Evolutionary conservation across 2,329 filamentous ascomycete species (phyloP).

Genomic region (Apiospora malaysiana): DNA sequence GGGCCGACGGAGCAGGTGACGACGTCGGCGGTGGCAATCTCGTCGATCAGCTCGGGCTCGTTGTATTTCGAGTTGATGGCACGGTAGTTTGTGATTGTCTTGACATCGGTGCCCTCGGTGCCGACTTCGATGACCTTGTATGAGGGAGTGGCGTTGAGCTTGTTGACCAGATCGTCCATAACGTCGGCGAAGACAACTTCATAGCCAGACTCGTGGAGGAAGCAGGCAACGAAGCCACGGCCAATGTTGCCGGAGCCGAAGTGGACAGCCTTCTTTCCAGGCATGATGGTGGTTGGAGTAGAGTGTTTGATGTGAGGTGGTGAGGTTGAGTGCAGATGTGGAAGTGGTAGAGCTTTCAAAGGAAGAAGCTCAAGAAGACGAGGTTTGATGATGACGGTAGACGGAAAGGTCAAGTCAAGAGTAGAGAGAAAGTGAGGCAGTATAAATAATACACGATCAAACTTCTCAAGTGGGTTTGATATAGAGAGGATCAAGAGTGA

Average conservation of each 20-base stretch:
- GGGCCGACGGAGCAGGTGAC: constrained; percentile 98
- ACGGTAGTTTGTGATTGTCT: constrained; percentile 91
- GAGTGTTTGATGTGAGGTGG: not conserved
- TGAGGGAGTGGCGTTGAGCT: constrained; percentile 74
- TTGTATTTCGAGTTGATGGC: constrained; percentile 94
- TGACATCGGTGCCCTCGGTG: constrained; percentile 78
- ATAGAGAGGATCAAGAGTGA: not conserved
- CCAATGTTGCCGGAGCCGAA: constrained; percentile 88
- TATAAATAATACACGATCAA: constrained; percentile 16
- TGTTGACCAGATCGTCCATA: constrained; percentile 79
- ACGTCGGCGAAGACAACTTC: constrained; percentile 98
- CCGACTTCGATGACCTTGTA: constrained; percentile 96
- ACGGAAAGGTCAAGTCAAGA: not conserved
- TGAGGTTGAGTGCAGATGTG: not conserved
- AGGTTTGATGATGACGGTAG: not conserved
- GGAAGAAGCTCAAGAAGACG: not conserved
- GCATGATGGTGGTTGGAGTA: not conserved
- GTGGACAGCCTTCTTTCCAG: constrained; percentile 64
- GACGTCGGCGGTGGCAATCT: constrained; percentile 85
- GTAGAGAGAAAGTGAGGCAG: constrained; percentile 3
- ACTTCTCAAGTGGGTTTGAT: not conserved
- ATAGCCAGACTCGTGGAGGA: constrained; percentile 93
- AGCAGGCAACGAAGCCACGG: constrained; percentile 86
- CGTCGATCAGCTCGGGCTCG: constrained; percentile 79
- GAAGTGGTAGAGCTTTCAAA: not conserved